Evolutionary conservation across 257 asterid species (phyloP).

Genomic region (Plectranthus barbatus): DNA sequence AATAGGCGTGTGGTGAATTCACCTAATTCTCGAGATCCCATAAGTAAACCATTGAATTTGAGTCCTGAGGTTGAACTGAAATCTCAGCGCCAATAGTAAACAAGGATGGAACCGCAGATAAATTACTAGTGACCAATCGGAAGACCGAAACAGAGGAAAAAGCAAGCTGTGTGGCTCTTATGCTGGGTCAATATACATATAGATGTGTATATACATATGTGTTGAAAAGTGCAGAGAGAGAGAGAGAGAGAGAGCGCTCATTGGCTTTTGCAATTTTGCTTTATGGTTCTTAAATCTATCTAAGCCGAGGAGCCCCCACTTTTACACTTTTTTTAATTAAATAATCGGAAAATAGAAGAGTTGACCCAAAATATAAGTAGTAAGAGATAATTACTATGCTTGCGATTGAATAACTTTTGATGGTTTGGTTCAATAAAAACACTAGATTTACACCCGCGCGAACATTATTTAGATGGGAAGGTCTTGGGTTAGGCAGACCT

Average conservation of each 20-base stretch:
- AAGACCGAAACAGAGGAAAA: neutral
- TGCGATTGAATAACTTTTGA: too few relatives aligned
- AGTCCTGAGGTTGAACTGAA: neutral
- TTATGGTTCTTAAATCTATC: neutral
- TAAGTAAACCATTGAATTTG: neutral
- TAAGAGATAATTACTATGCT: too few relatives aligned
- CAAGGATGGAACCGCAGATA: slow-evolving; percentile 3
- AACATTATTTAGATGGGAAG: too few relatives aligned
- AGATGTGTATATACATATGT: neutral
- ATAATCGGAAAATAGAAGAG: too few relatives aligned
- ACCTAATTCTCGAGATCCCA: slow-evolving; percentile 8
- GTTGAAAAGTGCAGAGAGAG: neutral
- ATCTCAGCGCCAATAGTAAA: neutral
- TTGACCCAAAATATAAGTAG: too few relatives aligned
- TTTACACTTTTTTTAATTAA: too few relatives aligned
- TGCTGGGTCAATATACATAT: neutral
- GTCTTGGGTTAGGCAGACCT: too few relatives aligned
- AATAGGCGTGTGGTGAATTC: neutral
- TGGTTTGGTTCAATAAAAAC: too few relatives aligned
- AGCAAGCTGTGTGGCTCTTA: slow-evolving; percentile 20
- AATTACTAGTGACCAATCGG: neutral
- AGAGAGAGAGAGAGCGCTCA: neutral
- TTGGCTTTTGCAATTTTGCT: neutral
- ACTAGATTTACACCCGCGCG: too few relatives aligned
- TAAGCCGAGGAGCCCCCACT: slow-evolving; percentile 11